These are phyloP conservation scores for Rhodotorula sp. DNA, from an alignment of 1,284 basidiomycete species.

Conservation along the genomic window DNA sequence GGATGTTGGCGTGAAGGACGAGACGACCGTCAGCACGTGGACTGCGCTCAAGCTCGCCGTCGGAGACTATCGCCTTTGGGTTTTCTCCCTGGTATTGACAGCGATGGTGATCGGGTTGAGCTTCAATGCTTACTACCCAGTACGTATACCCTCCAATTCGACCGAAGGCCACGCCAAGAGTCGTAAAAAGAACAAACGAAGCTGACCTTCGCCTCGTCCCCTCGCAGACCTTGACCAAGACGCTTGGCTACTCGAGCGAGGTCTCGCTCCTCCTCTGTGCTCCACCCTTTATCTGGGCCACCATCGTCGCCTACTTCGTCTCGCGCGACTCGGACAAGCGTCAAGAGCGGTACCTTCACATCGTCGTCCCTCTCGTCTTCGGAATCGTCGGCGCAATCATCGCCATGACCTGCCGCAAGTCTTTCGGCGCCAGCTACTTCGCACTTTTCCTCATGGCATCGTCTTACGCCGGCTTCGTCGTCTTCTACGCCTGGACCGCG, in stretches of 20 bases:
- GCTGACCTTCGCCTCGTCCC: background rate
- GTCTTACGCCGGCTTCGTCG: slow-evolving; percentile 49
- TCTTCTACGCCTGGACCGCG: slow-evolving; percentile 48
- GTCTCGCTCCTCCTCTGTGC: slow-evolving; percentile 50
- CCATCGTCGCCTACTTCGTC: slow-evolving; percentile 57
- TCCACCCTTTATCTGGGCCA: slow-evolving; percentile 47
- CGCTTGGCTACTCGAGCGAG: slow-evolving; percentile 51
- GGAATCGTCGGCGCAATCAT: slow-evolving; percentile 58
- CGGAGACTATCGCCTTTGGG: slow-evolving; percentile 56
- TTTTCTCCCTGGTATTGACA: slow-evolving; percentile 37
- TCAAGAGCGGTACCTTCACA: slow-evolving; percentile 54
- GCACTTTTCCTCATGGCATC: slow-evolving; percentile 66
- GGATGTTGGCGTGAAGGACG: slow-evolving; percentile 70
- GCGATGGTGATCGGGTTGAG: slow-evolving; percentile 59
- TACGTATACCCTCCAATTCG: background rate
- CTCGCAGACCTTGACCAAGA: slow-evolving; percentile 57
- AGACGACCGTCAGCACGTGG: slow-evolving; percentile 53
- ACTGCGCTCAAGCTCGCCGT: slow-evolving; percentile 55
- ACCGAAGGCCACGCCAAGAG: background rate
- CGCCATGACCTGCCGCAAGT: slow-evolving; percentile 48
- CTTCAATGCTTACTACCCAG: slow-evolving; percentile 49
- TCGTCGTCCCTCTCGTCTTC: slow-evolving; percentile 45
- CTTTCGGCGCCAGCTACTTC: slow-evolving; percentile 48
- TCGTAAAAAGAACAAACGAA: background rate
- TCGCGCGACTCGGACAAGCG: slow-evolving; percentile 65